phyloP scores from a whole-genome alignment of 495 filamentous ascomycete genomes.

The Daldinia childiae region DNA sequence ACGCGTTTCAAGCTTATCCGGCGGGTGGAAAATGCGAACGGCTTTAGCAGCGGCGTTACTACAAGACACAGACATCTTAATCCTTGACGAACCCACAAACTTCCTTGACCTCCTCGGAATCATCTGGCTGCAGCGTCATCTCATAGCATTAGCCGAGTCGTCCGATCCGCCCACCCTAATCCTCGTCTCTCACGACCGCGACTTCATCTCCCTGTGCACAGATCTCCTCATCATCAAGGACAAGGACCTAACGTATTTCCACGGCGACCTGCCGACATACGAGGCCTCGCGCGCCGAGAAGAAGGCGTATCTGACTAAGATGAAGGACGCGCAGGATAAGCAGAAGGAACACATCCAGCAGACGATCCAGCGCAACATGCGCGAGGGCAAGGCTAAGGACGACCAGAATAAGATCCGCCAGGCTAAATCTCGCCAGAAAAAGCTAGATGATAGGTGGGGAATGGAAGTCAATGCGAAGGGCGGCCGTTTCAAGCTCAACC shows the following conservation, averaged over 20 bases:
- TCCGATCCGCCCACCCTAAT: slow-evolving; percentile 64
- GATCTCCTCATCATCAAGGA: slow-evolving; percentile 80
- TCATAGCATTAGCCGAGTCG: slow-evolving; percentile 59
- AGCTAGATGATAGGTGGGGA: slow-evolving; percentile 80
- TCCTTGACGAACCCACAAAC: slow-evolving; percentile 89
- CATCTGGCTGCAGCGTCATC: slow-evolving; percentile 80
- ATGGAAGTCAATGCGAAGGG: slow-evolving; percentile 75
- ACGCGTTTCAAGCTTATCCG: slow-evolving; percentile 71
- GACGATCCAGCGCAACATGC: slow-evolving; percentile 74
- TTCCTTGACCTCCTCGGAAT: slow-evolving; percentile 84
- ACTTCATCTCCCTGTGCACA: slow-evolving; percentile 75
- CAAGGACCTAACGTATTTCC: slow-evolving; percentile 71
- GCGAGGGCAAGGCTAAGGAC: slow-evolving; percentile 72
- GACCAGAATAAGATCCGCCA: slow-evolving; percentile 83
- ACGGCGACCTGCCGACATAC: slow-evolving; percentile 74
- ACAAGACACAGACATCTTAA: slow-evolving; percentile 77
- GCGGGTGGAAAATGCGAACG: slow-evolving; percentile 81
- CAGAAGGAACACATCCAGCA: slow-evolving; percentile 80
- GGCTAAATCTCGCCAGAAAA: slow-evolving; percentile 81
- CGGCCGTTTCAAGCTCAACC: slow-evolving; percentile 78
- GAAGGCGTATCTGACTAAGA: slow-evolving; percentile 69
- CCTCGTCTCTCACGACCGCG: slow-evolving; percentile 82
- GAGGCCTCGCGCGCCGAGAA: slow-evolving; percentile 72
- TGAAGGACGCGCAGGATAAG: slow-evolving; percentile 81
- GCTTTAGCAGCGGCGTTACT: slow-evolving; percentile 72